These are phyloP conservation scores for Acidiella bohemica DNA, from an alignment of 495 filamentous ascomycete genomes.

Conservation along the genomic window DNA sequence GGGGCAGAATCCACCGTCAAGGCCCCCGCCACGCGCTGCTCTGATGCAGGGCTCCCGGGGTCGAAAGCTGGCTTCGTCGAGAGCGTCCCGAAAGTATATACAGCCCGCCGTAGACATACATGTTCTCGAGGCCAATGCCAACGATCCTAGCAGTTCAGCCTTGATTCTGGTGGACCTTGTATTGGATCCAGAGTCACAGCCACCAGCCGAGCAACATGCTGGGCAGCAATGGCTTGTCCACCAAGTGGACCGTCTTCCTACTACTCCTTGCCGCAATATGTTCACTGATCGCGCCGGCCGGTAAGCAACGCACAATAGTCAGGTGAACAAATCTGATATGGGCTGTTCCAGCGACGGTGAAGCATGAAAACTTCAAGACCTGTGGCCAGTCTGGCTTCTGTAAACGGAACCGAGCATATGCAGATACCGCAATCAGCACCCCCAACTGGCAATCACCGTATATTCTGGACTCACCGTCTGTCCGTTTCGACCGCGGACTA, in stretches of 20 bases:
- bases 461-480: constrained; percentile 52
- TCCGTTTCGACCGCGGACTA: constrained; percentile 65
- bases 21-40: too few species aligned
- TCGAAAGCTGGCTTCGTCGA: too few species aligned
- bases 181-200: too few species aligned
- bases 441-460: constrained; percentile 72
- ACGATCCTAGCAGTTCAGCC: too few species aligned
- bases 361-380: constrained; percentile 92
- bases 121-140: too few species aligned
- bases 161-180: too few species aligned
- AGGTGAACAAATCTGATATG: too few species aligned
- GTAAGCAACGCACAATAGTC: constrained; percentile 19
- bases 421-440: constrained; percentile 56
- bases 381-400: constrained; percentile 94
- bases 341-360: constrained; percentile 71
- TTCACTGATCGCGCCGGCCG: constrained; percentile 24
- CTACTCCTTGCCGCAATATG: constrained; percentile 3
- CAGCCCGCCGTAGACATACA: too few species aligned
- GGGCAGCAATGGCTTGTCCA: constrained; percentile 5
- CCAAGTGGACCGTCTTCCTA: constrained; percentile 9
- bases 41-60: too few species aligned
- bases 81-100: too few species aligned
- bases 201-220: background rate
- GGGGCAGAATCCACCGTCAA: too few species aligned
- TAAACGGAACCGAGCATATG: constrained; percentile 79